These are phyloP conservation scores for Yamadazyma triangularis DNA, from an alignment of 1,139 yeast species.

Conservation along the genomic window DNA sequence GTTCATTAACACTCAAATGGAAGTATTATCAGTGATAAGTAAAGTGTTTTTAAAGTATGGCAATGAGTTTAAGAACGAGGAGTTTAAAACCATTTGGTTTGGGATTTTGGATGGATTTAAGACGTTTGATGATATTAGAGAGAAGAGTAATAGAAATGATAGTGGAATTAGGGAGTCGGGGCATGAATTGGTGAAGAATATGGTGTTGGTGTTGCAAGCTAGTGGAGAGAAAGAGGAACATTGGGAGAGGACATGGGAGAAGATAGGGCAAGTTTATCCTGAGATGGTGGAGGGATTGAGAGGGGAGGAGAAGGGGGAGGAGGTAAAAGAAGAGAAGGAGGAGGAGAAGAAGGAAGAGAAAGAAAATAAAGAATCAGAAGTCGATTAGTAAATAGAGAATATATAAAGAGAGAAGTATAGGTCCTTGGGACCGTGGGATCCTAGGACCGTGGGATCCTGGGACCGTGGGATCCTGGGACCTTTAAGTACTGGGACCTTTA, in stretches of 20 bases:
- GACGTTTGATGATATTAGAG: slow-evolving; percentile 20
- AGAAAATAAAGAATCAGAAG: too few relatives aligned
- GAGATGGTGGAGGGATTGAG: slow-evolving; percentile 28
- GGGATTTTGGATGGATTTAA: slow-evolving; percentile 30
- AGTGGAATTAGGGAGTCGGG: slow-evolving; percentile 50
- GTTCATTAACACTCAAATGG: slow-evolving; percentile 60
- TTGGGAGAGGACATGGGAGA: slow-evolving; percentile 39
- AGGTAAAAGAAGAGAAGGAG: not conserved
- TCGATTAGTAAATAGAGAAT: too few relatives aligned
- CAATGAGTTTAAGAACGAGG: slow-evolving; percentile 17
- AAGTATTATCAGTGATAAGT: slow-evolving; percentile 63
- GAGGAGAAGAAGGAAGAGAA: too few relatives aligned
- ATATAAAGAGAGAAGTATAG: too few relatives aligned
- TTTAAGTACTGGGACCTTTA: too few relatives aligned
- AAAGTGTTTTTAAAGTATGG: slow-evolving; percentile 62
- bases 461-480: too few relatives aligned
- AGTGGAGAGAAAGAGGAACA: slow-evolving; percentile 23
- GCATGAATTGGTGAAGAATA: slow-evolving; percentile 60
- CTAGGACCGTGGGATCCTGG: too few relatives aligned
- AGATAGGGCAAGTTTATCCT: slow-evolving; percentile 43
- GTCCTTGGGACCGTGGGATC: too few relatives aligned
- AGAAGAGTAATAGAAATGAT: slow-evolving; percentile 25
- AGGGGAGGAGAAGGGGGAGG: not conserved
- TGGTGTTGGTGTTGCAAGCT: slow-evolving; percentile 36
- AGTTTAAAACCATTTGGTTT: slow-evolving; percentile 29